Evolutionary conservation across 2,329 filamentous ascomycete species (phyloP), one percentile per base, ranked within the genome.

Genomic region (Apiospora aurea): DNA sequence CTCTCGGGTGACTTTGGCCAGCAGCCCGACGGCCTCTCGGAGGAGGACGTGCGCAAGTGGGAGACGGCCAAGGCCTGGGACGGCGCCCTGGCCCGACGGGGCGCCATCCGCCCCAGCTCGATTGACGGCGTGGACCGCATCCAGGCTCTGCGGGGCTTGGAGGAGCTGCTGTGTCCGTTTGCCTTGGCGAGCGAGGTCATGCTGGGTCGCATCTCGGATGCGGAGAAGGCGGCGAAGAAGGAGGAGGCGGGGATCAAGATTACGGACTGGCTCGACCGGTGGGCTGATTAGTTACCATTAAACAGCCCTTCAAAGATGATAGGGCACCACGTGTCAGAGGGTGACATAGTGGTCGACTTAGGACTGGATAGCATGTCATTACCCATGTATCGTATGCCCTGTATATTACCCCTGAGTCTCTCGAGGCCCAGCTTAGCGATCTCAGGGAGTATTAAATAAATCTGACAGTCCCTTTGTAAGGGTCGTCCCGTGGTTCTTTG

Each of bases 101-200:
- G 70, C 24, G 67, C 34, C 29, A 61, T 46, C n/a, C 51, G 68
- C 6, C 71, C 68, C 11, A 49, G 49, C 18, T 43, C 51, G 3
- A 70, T 72, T n/a, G 24, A 21, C 18, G 68, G 71, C 4, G 51
- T 72, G 29, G 68, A 41, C 26, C 47, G 43, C 18, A 13, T 72
- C 16, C 26, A 41, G 53, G 46, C 47, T 8, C 24, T 72, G 21
- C 46, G 53, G 18, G 53, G 67, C 7, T 43, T 72, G 8, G 68
- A 72, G 44, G 44, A 70, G 4, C 41, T 69, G 44, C 29, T 70
- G 7, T 70, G 53, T 46, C 71, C 71, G 16, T 72, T 70, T 14
- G 24, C 29, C 13, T 68, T 72, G 10, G 24, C 34, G 0, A 71
- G 57, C 29, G 67, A 69, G n/a, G 24, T 61, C 49, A 64, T 38